Evolutionary conservation across 331 rosid species (phyloP), one percentile per base, ranked within the genome.

Genomic region (Telfairia occidentalis): DNA sequence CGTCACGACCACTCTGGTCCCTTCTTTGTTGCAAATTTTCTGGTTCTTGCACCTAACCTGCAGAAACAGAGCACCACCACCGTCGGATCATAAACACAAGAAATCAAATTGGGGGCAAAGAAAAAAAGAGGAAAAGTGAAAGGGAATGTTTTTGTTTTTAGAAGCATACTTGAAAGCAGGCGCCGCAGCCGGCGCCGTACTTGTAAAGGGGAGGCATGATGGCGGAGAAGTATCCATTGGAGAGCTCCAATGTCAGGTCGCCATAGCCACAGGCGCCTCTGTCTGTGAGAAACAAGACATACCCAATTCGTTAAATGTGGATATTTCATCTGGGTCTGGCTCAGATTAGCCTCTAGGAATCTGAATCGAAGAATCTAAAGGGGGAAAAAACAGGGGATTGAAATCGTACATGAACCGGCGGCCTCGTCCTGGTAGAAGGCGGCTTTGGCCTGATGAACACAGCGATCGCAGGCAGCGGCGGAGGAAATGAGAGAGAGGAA

Each of bases 231-330:
- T 82, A 78, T 48, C 90, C 96, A 53, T 82, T 82, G 50, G 82
- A 65, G 5, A 90, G 38, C 49, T 66, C 87, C 9, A 82, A 28
- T 16, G 96, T 96, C 38, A 88, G 71, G 12, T 90, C 83, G 16
- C 90, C 96, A 84, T 94, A 94, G 45, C 90, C 97, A 88, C 98
- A 94, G 21, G 97, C 97, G 74, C 98, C 98, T 78, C 90, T 97
- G 85, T 86, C 87, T 87, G 16, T 16, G 63, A 54, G 76, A 58
- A 74, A 57, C 5, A 49, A 82, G 40, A n/a, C 58, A 61, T 30
- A 37, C 83, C 85, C 89, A 79, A 0, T 52, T 42, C 43, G 10
- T 79, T 19, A 76, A 13, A 58, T 49, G 18, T 38, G 21, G 32
- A 63, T 77, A 16, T 35, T 75, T 35, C 3, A 77, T 42, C 64